A percentile compares a stretch with the other conserved stretches of the same genome.
These are phyloP conservation scores for Auricularia sp. DNA, from an alignment of 768 basidiomycete genomes.

Conservation along the genomic window DNA sequence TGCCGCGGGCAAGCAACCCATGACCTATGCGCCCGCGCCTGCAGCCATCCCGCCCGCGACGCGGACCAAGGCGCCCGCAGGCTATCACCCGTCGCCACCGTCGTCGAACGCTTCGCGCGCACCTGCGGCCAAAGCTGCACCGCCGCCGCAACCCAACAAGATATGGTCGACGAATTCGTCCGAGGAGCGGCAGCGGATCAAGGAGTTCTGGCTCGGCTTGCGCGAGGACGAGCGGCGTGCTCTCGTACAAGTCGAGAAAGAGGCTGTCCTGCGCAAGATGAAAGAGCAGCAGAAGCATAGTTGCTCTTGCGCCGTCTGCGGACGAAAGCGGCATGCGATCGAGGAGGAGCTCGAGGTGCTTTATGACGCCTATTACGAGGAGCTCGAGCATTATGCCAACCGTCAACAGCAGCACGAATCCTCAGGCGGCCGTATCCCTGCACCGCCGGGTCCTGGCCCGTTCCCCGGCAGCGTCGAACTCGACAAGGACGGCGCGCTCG, in stretches of 20 bases:
- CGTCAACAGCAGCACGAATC: slow-evolving; percentile 93
- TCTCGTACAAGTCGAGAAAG: slow-evolving; percentile 96
- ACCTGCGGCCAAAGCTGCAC: slow-evolving; percentile 33
- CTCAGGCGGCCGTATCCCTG: slow-evolving; percentile 80
- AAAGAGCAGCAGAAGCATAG: slow-evolving; percentile 98
- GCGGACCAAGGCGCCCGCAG: no score
- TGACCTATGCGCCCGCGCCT: slow-evolving; percentile 51
- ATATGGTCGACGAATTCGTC: slow-evolving; percentile 90
- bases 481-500: slow-evolving; percentile 77
- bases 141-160: slow-evolving; percentile 43
- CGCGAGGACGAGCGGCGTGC: slow-evolving; percentile 82
- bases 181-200: slow-evolving; percentile 94
- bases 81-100: slow-evolving; percentile 30
- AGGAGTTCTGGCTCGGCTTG: slow-evolving; percentile 95
- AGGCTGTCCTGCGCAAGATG: slow-evolving; percentile 96
- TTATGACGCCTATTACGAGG: slow-evolving; percentile 99
- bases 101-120: slow-evolving; percentile 49
- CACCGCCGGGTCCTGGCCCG: slow-evolving; percentile 92
- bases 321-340: slow-evolving; percentile 94
- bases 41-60: slow-evolving; percentile 9
- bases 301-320: slow-evolving; percentile 93
- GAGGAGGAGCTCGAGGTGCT: slow-evolving; percentile 99
- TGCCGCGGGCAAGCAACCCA: slow-evolving; percentile 87
- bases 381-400: slow-evolving; percentile 98
- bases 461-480: slow-evolving; percentile 98